These are phyloP conservation scores for Arxiozyma heterogenica DNA, from an alignment of 1,139 yeast genomes.

Conservation along the genomic window DNA sequence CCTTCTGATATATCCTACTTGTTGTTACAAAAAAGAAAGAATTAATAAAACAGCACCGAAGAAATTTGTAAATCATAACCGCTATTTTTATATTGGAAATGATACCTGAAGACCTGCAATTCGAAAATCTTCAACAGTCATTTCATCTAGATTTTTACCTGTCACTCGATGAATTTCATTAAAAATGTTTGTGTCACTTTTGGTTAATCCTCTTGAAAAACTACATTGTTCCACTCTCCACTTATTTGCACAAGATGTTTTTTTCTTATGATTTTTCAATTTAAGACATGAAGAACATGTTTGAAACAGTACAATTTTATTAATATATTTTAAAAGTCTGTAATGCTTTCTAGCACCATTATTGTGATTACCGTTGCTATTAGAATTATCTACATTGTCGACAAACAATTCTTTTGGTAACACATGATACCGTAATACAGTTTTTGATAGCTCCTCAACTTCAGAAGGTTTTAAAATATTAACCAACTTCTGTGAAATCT, in stretches of 20 bases:
- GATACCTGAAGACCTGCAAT: slow-evolving; percentile 18
- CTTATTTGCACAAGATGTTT: background rate
- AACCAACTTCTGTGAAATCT: slow-evolving; percentile 14
- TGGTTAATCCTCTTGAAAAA: slow-evolving; percentile 27
- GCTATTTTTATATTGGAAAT: no score
- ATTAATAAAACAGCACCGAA: no score
- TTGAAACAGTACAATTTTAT: slow-evolving; percentile 24
- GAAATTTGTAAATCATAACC: no score
- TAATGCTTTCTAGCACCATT: background rate
- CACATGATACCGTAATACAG: slow-evolving; percentile 8
- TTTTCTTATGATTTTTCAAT: slow-evolving; percentile 1
- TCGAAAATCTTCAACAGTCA: slow-evolving; percentile 22
- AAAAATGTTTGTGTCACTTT: slow-evolving; percentile 26
- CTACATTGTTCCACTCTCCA: slow-evolving; percentile 10
- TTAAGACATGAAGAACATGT: slow-evolving; percentile 18
- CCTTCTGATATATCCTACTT: background rate
- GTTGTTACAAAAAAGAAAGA: no score
- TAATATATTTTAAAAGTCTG: slow-evolving; percentile 24
- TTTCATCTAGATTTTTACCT: slow-evolving; percentile 17
- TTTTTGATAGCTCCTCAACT: slow-evolving; percentile 6
- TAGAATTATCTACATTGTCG: background rate
- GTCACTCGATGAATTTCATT: slow-evolving; percentile 15
- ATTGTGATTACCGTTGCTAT: background rate
- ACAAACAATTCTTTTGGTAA: slow-evolving; percentile 5
- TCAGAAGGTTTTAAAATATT: slow-evolving; percentile 14